phyloP scores from a whole-genome alignment of 441 rosid genomes.

The Lagerstroemia fauriei region DNA sequence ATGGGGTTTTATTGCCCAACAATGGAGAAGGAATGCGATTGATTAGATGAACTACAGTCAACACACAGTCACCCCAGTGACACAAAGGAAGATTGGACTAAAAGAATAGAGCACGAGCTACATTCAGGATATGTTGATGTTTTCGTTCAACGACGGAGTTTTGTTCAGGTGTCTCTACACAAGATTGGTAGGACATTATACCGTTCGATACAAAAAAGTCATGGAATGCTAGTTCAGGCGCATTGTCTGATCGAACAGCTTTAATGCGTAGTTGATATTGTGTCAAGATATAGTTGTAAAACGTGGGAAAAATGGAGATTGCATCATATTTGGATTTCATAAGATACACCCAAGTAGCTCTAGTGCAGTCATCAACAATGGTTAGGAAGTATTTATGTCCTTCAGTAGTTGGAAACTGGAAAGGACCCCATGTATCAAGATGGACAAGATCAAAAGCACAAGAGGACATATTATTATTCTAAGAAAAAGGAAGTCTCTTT shows the following conservation, averaged over 20 bases:
- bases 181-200: not conserved
- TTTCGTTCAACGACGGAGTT: conserved; percentile 1
- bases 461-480: not conserved
- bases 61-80: not conserved
- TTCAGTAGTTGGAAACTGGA: not conserved
- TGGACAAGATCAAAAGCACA: conserved; percentile 1
- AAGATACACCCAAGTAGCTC: not conserved
- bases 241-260: conserved; percentile 1
- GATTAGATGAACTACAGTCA: not conserved
- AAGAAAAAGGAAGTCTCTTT: not conserved
- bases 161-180: conserved; percentile 3
- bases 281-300: not conserved
- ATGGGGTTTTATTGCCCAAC: not conserved
- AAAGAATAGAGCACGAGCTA: not conserved
- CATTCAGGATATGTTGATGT: not conserved
- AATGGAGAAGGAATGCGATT: not conserved
- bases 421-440: not conserved
- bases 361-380: not conserved
- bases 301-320: not conserved
- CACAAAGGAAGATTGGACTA: not conserved
- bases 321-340: not conserved
- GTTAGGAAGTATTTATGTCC: not conserved
- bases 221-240: not conserved
- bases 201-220: not conserved
- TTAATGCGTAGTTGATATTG: not conserved